Evolutionary conservation across 2,329 filamentous ascomycete genomes (phyloP), one percentile per base, ranked within the genome.

Genomic region (Fusarium nygamai): DNA sequence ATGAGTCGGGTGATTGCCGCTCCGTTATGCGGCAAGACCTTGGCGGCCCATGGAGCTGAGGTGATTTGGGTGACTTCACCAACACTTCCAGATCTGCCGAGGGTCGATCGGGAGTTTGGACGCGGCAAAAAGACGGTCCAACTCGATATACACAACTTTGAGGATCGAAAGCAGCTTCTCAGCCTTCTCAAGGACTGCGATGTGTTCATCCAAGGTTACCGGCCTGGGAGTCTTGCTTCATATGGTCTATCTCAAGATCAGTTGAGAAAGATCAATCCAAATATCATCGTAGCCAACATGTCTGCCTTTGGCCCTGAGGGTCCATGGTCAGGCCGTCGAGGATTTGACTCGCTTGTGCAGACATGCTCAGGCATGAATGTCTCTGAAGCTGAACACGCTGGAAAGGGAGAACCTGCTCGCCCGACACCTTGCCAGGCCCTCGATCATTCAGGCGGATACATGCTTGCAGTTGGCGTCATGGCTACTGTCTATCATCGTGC

Each of bases 1-100:
- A 83, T 94, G 57, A 92, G 91, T 76, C 89, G 92, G 24, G 90
- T 94, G 65, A 93, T 94, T 70, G 92, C 92, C 17, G 92, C 91
- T 0, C 92, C 92, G 17, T 88, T 91, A 3, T 91, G 93, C 62
- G 89, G 90, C 17, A 88, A 90, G 46, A 89, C 89, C 1, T 86
- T 94, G 2, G 92, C 92, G 24, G 92, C 92, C 58, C 91, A 93
- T 78, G 92, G 92, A 14, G 92, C 92, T 14, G 88, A 91, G 61
- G 92, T 94, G 4, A 85, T 94, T 68, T 92, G 93, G 77, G 85
- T 94, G 44, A 93, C 92, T 5, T 89, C 88, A 6, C 88, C 90
- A 2, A 85, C 87, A 39, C 84, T 94, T 13, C 88, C 89, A 2
- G 91, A 93, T 68, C 87, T 92, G 0, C 90, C 90, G 0, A 89